Percentiles rank a stretch among this genome's conserved stretches.
Conservation (phyloP, 768 basidiomycete species). For the Tylopilus subfusipes region DNA sequence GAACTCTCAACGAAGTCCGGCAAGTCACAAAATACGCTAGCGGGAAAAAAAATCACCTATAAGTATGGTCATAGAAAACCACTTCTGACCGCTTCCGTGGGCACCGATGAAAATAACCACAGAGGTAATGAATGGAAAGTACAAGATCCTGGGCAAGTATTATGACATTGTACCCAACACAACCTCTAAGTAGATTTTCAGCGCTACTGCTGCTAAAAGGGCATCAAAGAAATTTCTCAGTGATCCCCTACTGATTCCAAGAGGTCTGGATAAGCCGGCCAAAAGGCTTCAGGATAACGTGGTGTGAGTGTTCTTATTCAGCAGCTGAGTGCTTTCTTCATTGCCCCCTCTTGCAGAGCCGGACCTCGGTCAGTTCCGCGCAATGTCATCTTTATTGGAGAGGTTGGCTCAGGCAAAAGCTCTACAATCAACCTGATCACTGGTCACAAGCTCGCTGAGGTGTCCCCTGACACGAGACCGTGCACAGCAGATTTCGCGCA, state of each 20-base stretch:
- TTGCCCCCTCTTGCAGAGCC: neutral
- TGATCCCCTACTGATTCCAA: neutral
- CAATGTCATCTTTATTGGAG: conserved; percentile 38
- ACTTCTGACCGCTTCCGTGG: neutral
- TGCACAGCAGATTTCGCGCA: conserved; percentile 29
- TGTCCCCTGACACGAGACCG: conserved; percentile 28
- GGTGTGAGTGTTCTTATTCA: too few species aligned
- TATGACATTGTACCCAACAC: neutral
- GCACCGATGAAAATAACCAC: neutral
- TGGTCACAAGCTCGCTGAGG: conserved; percentile 16
- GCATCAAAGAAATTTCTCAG: neutral
- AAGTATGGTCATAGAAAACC: neutral
- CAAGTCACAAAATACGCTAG: neutral
- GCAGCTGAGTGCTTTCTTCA: neutral
- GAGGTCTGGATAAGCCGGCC: neutral
- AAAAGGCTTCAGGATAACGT: too few species aligned
- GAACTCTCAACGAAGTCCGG: too few species aligned
- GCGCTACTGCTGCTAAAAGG: neutral
- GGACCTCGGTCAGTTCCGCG: neutral
- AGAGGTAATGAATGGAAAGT: neutral
- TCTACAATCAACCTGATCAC: conserved; percentile 41
- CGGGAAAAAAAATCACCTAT: neutral
- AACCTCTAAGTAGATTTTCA: neutral
- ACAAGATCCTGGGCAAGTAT: neutral
- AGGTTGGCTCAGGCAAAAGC: conserved; percentile 36